Percentiles rank a stretch among this genome's conserved stretches.
Conservation (phyloP, 2,329 filamentous ascomycete genomes). For the Sporothrix euskadiensis region DNA sequence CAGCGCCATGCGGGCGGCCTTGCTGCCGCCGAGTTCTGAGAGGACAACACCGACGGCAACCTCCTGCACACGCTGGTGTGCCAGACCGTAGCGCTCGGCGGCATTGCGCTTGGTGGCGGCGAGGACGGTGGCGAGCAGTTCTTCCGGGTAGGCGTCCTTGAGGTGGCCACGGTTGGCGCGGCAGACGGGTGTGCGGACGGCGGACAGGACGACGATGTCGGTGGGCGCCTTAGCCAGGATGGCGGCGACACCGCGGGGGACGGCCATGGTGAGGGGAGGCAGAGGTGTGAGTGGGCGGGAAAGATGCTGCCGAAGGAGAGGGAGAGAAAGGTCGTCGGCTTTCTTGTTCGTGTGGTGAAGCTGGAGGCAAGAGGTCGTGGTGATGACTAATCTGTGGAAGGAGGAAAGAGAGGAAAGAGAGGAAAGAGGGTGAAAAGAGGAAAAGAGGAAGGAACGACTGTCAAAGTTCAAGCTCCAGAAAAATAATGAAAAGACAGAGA, state of each 20-base stretch:
- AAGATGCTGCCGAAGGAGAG: neutral
- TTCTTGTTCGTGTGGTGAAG: neutral
- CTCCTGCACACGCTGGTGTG: constrained; percentile 71
- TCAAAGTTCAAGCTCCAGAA: neutral
- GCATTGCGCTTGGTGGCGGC: constrained; percentile 61
- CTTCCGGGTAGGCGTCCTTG: constrained; percentile 87
- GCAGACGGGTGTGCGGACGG: constrained; percentile 85
- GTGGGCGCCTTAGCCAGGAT: constrained; percentile 76
- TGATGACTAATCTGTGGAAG: neutral
- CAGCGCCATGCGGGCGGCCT: constrained; percentile 87
- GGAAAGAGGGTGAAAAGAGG: neutral
- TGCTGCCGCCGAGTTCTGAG: constrained; percentile 84
- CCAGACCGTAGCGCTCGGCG: constrained; percentile 69
- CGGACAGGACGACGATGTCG: constrained; percentile 85
- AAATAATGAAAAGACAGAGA: neutral
- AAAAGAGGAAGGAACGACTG: neutral
- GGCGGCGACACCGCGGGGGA: constrained; percentile 68
- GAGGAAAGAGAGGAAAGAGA: neutral
- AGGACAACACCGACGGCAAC: constrained; percentile 86
- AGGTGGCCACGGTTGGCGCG: constrained; percentile 80
- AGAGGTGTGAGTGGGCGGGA: neutral
- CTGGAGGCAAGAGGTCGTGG: neutral
- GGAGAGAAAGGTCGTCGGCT: neutral
- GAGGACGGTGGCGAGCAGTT: constrained; percentile 71
- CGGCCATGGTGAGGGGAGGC: constrained; percentile 43